phyloP scores from a whole-genome alignment of 306 rosid genomes.

The Lathyrus aphaca region DNA sequence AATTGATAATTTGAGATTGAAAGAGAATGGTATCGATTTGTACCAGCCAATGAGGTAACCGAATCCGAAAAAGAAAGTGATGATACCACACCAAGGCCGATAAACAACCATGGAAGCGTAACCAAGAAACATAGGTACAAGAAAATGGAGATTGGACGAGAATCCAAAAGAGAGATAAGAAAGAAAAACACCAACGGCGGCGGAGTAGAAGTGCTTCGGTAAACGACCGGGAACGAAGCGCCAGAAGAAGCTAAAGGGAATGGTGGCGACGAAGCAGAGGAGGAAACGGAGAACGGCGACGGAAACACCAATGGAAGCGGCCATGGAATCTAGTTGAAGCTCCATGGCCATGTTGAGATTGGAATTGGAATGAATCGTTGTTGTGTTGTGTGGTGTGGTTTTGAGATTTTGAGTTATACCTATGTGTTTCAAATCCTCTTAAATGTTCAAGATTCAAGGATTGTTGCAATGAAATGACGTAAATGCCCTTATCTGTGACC shows the following conservation, averaged over 20 bases:
- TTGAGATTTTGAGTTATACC: background rate
- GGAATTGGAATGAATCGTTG: background rate
- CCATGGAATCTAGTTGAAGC: constrained; percentile 82
- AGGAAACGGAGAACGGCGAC: constrained; percentile 87
- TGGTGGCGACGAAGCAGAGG: constrained; percentile 80
- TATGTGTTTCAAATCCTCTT: background rate
- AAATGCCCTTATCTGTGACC: background rate
- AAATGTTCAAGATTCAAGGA: background rate
- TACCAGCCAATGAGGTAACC: constrained; percentile 87
- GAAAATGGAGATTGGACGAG: constrained; percentile 85
- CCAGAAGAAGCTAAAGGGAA: constrained; percentile 78
- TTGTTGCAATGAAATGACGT: background rate
- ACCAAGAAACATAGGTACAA: constrained; percentile 76
- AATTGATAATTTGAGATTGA: background rate
- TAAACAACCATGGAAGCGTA: constrained; percentile 78
- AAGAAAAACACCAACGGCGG: constrained; percentile 65
- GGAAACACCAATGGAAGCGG: constrained; percentile 76
- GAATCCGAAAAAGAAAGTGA: constrained; percentile 77
- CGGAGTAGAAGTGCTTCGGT: constrained; percentile 77
- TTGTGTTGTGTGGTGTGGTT: background rate
- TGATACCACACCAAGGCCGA: constrained; percentile 72
- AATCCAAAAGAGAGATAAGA: constrained; percentile 86
- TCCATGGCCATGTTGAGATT: constrained; percentile 56
- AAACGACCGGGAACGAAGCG: constrained; percentile 67
- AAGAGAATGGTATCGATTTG: background rate